These are phyloP conservation scores for Luvunga scandens DNA, from an alignment of 345 rosid genomes.

Conservation along the genomic window DNA sequence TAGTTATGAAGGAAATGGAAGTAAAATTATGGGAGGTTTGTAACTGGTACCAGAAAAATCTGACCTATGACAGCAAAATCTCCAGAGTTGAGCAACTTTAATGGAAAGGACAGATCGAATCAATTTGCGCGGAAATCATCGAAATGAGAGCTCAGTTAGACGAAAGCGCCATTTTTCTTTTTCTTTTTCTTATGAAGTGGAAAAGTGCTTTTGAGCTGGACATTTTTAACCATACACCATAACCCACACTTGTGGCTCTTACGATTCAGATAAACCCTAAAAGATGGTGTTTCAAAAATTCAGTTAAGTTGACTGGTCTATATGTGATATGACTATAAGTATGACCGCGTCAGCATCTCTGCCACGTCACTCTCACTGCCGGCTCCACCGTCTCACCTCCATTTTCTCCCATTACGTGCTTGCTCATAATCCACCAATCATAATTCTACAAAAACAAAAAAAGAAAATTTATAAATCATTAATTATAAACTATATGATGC, in stretches of 20 bases:
- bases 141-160: conserved; percentile 39
- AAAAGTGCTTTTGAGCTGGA: neutral
- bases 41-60: neutral
- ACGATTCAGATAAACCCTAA: conserved; percentile 16
- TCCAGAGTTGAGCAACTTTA: neutral
- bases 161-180: neutral
- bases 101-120: neutral
- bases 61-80: conserved; percentile 7
- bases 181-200: neutral
- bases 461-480: neutral
- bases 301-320: conserved; percentile 13
- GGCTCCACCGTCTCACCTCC: conserved; percentile 25
- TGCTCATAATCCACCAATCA: too few relatives aligned
- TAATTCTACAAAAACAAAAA: too few relatives aligned
- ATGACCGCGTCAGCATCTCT: conserved; percentile 18
- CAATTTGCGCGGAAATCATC: conserved; percentile 38
- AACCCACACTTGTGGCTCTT: conserved; percentile 22
- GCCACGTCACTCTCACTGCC: conserved; percentile 15
- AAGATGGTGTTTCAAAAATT: neutral
- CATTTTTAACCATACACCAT: conserved; percentile 6
- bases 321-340: conserved; percentile 6
- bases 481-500: neutral
- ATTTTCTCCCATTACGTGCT: neutral
- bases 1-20: neutral
- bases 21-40: neutral